Percentiles rank a stretch among this genome's conserved stretches.
These are phyloP conservation scores for Codiaeum variegatum DNA, from an alignment of 441 rosid genomes.

Conservation along the genomic window DNA sequence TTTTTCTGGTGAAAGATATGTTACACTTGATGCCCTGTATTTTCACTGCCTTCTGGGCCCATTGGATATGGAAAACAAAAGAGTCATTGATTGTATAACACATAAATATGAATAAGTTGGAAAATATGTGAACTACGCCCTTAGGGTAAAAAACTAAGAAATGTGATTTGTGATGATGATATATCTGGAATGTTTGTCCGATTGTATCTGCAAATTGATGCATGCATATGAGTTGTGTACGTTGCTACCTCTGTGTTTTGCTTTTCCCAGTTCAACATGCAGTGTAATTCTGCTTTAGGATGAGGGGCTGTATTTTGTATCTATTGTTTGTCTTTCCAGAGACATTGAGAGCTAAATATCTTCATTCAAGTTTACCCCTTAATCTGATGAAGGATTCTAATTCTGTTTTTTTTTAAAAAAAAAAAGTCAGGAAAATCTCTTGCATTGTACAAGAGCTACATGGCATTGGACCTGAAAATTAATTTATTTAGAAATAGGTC, in stretches of 20 bases:
- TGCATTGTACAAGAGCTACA: neutral
- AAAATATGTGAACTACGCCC: neutral
- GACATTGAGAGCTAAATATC: neutral
- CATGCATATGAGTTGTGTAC: conserved; percentile 2
- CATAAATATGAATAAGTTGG: neutral
- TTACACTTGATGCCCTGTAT: neutral
- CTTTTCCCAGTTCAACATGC: neutral
- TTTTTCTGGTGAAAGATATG: neutral
- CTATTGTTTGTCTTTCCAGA: neutral
- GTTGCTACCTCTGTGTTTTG: neutral
- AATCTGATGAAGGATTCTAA: neutral
- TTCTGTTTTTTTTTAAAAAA: neutral
- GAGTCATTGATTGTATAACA: neutral
- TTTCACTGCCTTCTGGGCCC: neutral
- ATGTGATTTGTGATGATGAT: neutral
- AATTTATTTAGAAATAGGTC: neutral
- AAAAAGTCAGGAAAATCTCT: neutral
- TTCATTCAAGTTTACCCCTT: neutral
- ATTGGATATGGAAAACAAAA: neutral
- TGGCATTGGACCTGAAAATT: neutral
- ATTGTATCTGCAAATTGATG: neutral
- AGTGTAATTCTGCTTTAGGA: neutral
- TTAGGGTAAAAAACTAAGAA: neutral
- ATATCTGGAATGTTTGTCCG: neutral
- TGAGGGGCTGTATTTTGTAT: neutral